A percentile compares a stretch with the other conserved stretches of the same genome.
Evolutionary conservation across 805 yeast genomes (phyloP).

Genomic region (Monosporozyma solicola): DNA sequence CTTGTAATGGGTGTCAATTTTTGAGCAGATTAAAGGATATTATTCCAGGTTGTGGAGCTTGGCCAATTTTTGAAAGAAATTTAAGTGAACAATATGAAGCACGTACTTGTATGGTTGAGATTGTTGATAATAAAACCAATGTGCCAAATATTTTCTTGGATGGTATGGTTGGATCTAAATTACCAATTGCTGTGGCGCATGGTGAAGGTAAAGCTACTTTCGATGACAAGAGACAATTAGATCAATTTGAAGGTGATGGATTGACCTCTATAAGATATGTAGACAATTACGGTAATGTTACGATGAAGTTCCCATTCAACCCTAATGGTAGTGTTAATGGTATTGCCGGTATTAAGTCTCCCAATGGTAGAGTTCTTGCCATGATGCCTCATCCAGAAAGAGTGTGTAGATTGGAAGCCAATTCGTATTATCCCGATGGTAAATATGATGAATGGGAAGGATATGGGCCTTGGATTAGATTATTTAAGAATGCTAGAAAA

Average conservation of each 20-base stretch:
- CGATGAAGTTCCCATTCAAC: conserved; percentile 83
- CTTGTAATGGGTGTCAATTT: conserved; percentile 98
- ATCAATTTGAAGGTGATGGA: conserved; percentile 41
- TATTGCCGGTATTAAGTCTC: conserved; percentile 83
- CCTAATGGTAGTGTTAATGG: conserved; percentile 95
- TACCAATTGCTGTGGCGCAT: conserved; percentile 97
- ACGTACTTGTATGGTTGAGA: conserved; percentile 82
- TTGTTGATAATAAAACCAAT: conserved; percentile 46
- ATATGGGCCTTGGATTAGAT: conserved; percentile 90
- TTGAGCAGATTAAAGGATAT: conserved; percentile 68
- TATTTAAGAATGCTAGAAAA: conserved; percentile 85
- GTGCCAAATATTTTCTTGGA: conserved; percentile 61
- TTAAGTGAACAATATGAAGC: conserved; percentile 93
- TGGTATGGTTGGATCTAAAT: conserved; percentile 85
- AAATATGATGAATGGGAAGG: conserved; percentile 58
- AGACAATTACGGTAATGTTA: conserved; percentile 80
- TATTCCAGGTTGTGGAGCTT: conserved; percentile 81
- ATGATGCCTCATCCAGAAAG: conserved; percentile 99
- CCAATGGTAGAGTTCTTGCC: conserved; percentile 91
- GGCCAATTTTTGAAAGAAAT: conserved; percentile 95
- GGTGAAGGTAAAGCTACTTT: conserved; percentile 95
- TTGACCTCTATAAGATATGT: conserved; percentile 69
- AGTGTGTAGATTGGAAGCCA: conserved; percentile 75
- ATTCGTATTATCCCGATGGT: conserved; percentile 80
- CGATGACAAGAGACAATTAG: conserved; percentile 36